Conservation (phyloP, 192 early-diverging fungal species). For the Podila clonocystis region DNA sequence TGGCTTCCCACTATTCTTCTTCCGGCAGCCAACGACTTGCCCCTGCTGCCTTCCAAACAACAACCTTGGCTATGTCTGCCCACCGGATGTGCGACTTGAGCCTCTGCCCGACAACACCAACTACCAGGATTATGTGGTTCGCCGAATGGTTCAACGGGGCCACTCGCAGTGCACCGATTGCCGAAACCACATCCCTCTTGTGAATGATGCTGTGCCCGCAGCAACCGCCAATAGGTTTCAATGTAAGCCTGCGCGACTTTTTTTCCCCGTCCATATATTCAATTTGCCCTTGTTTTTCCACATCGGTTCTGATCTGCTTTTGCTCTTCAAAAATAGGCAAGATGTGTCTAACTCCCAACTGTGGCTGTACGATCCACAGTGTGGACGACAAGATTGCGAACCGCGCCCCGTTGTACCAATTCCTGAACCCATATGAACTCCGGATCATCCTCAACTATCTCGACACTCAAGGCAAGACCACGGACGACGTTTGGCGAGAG, state of each 20-base stretch:
- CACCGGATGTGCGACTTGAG: slow-evolving; percentile 12
- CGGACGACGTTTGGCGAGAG: slow-evolving; percentile 12
- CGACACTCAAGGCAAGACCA: not conserved
- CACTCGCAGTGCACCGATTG: slow-evolving; percentile 29
- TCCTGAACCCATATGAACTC: slow-evolving; percentile 17
- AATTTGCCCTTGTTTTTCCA: too few relatives aligned
- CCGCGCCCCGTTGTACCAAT: not conserved
- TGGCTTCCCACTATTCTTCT: not conserved
- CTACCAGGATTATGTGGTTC: not conserved
- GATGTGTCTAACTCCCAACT: slow-evolving; percentile 25
- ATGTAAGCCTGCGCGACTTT: slow-evolving; percentile 15
- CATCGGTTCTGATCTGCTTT: not conserved
- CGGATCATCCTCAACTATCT: slow-evolving; percentile 15
- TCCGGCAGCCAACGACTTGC: slow-evolving; percentile 4
- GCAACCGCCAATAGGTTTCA: slow-evolving; percentile 12
- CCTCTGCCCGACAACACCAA: slow-evolving; percentile 15
- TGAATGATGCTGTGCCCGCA: not conserved
- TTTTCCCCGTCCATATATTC: not conserved
- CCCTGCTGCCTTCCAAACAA: slow-evolving; percentile 41
- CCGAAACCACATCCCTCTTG: slow-evolving; percentile 15
- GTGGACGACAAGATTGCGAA: slow-evolving; percentile 18
- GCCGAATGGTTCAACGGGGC: slow-evolving; percentile 18
- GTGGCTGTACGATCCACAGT: slow-evolving; percentile 16
- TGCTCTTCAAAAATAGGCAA: slow-evolving; percentile 19
- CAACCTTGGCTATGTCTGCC: slow-evolving; percentile 30